phyloP scores from a whole-genome alignment of 768 basidiomycete species.

The Russula dissimulans region DNA sequence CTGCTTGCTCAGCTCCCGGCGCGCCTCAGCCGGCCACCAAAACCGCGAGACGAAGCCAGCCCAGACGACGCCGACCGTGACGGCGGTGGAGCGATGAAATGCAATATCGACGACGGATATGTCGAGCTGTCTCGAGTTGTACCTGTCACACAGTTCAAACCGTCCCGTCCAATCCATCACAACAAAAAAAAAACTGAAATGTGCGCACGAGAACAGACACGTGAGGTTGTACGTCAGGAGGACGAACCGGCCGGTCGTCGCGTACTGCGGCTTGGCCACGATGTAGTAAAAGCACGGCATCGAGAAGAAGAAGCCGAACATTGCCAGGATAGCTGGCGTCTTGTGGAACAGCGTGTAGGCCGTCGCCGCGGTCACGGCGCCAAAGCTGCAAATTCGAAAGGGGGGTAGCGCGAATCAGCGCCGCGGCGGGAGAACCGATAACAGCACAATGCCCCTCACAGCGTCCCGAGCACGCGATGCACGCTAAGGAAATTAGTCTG shows the following conservation, averaged over 20 bases:
- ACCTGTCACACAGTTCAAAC: constrained; percentile 36
- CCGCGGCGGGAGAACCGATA: background rate
- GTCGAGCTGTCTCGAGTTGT: constrained; percentile 62
- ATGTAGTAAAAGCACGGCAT: constrained; percentile 92
- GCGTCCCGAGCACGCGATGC: constrained; percentile 77
- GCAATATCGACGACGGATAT: constrained; percentile 64
- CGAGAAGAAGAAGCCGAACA: constrained; percentile 84
- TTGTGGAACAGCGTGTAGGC: constrained; percentile 72
- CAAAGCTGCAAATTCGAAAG: constrained; percentile 40
- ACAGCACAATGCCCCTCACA: constrained; percentile 40
- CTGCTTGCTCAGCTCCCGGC: constrained; percentile 74
- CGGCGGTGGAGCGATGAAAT: constrained; percentile 66
- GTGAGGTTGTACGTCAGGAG: constrained; percentile 87
- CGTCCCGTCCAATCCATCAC: background rate
- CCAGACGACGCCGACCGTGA: constrained; percentile 82
- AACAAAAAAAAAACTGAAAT: background rate
- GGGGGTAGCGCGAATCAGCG: constrained; percentile 4
- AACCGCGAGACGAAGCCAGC: constrained; percentile 79
- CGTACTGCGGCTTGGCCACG: constrained; percentile 66
- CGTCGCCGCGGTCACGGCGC: constrained; percentile 65
- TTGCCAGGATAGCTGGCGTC: constrained; percentile 59
- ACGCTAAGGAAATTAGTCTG: constrained; percentile 82
- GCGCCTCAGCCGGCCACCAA: constrained; percentile 95
- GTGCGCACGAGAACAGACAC: constrained; percentile 38
- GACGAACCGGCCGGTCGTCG: constrained; percentile 69